Percentiles rank a stretch among this genome's conserved stretches.
These are phyloP conservation scores for Talaromyces sp. DNA, from an alignment of 2,329 filamentous ascomycete genomes.

Conservation along the genomic window DNA sequence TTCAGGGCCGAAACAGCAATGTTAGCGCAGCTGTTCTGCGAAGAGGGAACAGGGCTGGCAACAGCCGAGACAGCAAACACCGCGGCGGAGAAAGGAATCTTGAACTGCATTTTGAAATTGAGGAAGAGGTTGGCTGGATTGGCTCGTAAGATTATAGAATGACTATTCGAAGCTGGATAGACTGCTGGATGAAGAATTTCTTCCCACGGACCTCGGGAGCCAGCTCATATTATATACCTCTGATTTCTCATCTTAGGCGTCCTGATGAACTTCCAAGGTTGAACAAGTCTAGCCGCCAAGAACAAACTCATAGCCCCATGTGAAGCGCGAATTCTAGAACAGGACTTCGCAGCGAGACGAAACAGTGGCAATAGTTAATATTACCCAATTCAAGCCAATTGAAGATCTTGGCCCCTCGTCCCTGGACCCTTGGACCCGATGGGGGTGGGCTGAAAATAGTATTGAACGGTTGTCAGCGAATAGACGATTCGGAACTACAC, in stretches of 20 bases:
- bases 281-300: too few relatives aligned
- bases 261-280: too few relatives aligned
- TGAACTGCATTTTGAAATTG: constrained; percentile 6
- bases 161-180: background rate
- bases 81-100: constrained; percentile 1
- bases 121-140: background rate
- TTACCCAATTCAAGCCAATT: background rate
- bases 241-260: too few relatives aligned
- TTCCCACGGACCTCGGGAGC: too few relatives aligned
- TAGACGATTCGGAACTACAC: background rate
- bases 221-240: too few relatives aligned
- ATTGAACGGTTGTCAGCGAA: background rate
- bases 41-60: constrained; percentile 1
- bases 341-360: background rate
- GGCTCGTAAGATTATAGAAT: too few relatives aligned
- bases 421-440: background rate
- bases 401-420: background rate
- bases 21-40: background rate
- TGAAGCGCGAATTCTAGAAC: background rate
- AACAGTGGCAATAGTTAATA: background rate
- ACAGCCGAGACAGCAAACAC: constrained; percentile 4
- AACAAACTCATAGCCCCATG: background rate
- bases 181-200: background rate
- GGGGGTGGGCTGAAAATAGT: background rate
- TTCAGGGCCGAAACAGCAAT: background rate